phyloP scores from a whole-genome alignment of 73 alveolate genomes.

The Paramecium bursaria region DNA sequence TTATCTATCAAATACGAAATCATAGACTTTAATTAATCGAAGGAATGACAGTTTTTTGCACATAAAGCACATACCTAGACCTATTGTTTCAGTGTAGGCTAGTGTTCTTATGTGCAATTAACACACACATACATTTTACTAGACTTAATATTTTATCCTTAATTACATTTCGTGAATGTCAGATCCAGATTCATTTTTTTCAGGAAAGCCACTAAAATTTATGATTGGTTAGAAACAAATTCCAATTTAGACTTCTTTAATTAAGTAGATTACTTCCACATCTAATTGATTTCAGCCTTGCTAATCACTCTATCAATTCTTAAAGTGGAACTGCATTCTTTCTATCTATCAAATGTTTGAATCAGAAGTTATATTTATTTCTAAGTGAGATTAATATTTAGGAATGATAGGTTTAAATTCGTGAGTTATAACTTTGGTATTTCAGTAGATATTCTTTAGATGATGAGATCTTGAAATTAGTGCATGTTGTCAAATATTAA shows the following conservation, averaged over 20 bases:
- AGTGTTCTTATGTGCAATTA: conserved; percentile 2
- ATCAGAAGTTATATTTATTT: neutral
- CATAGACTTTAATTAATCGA: too few species aligned
- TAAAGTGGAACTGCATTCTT: neutral
- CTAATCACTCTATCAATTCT: conserved; percentile 9
- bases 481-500: conserved; percentile 1
- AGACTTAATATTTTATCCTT: neutral
- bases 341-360: neutral
- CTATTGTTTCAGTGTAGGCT: too few species aligned
- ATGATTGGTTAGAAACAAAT: neutral
- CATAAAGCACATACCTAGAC: too few species aligned
- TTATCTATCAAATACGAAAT: too few species aligned
- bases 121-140: conserved; percentile 36
- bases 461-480: neutral
- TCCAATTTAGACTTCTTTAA: neutral
- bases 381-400: neutral
- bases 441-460: conserved; percentile 1
- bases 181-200: neutral
- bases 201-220: neutral
- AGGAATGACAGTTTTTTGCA: too few species aligned
- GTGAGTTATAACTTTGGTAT: neutral
- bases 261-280: neutral
- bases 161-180: conserved; percentile 42
- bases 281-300: neutral
- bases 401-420: neutral